Conservation (phyloP, 306 rosid species). For the Cucumis melo region DNA sequence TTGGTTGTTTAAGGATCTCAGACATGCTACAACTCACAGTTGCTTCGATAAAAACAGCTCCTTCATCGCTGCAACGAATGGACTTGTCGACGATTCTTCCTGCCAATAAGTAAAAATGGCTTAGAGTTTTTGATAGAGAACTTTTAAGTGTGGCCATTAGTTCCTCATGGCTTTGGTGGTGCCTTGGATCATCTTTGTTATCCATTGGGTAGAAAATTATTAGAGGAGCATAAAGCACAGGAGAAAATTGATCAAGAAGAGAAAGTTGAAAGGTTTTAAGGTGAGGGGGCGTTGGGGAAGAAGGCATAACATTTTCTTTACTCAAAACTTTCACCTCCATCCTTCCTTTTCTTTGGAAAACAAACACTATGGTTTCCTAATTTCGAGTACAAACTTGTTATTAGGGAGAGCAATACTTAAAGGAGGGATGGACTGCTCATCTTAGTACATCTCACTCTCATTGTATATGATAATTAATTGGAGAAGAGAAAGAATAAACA, state of each 20-base stretch:
- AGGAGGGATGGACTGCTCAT: no score
- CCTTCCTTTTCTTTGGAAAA: background rate
- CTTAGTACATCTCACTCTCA: no score
- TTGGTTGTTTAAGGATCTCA: background rate
- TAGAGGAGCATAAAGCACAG: slow-evolving; percentile 20
- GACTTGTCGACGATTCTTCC: slow-evolving; percentile 20
- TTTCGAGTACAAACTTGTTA: background rate
- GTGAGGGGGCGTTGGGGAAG: slow-evolving; percentile 30
- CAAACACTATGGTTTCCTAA: background rate
- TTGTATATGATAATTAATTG: no score
- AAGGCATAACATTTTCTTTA: slow-evolving; percentile 22
- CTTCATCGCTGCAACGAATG: slow-evolving; percentile 37
- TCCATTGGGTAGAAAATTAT: slow-evolving; percentile 19
- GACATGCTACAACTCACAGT: background rate
- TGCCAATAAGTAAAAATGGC: slow-evolving; percentile 27
- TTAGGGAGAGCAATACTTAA: no score
- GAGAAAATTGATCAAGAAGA: slow-evolving; percentile 38
- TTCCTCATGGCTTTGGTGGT: background rate
- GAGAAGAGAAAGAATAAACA: no score
- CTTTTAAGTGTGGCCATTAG: slow-evolving; percentile 18
- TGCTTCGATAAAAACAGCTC: slow-evolving; percentile 26
- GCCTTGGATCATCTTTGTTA: background rate
- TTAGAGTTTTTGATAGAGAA: slow-evolving; percentile 31
- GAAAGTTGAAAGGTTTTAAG: slow-evolving; percentile 32
- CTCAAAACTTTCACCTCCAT: slow-evolving; percentile 16